A percentile compares a stretch with the other conserved stretches of the same genome.
These are phyloP conservation scores for Trapa incisa DNA, from an alignment of 345 rosid genomes.

Conservation along the genomic window DNA sequence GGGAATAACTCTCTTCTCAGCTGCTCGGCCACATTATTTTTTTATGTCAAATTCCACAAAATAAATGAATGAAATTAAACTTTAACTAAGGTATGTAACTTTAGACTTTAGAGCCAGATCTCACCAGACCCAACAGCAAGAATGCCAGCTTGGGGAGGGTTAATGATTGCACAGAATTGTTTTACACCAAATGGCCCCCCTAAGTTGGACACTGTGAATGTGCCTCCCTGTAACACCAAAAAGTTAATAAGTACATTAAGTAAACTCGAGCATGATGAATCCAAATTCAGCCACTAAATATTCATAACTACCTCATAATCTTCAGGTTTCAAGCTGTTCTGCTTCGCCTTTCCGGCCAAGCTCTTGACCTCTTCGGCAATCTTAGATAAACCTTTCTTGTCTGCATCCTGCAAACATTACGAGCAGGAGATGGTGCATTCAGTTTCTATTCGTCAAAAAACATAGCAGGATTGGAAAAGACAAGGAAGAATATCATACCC, in stretches of 20 bases:
- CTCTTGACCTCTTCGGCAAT: constrained; percentile 69
- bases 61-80: constrained; percentile 3
- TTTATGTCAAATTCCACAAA: constrained; percentile 1
- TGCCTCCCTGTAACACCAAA: constrained; percentile 65
- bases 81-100: not conserved
- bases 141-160: constrained; percentile 95
- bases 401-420: constrained; percentile 54
- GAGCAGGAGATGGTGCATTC: not conserved
- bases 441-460: not conserved
- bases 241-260: not conserved
- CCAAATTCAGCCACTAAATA: not conserved
- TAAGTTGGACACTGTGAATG: constrained; percentile 86
- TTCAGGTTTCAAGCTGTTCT: constrained; percentile 81
- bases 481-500: constrained; percentile 32
- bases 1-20: constrained; percentile 82
- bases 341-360: constrained; percentile 86
- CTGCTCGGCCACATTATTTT: constrained; percentile 25
- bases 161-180: constrained; percentile 86
- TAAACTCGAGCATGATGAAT: not conserved
- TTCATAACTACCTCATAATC: constrained; percentile 63
- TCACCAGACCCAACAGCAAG: constrained; percentile 89
- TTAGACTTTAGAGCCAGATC: constrained; percentile 4
- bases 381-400: constrained; percentile 81
- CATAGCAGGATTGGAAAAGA: not conserved
- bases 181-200: constrained; percentile 97